These are phyloP conservation scores for Trametes elegans DNA, from an alignment of 768 basidiomycete species.

Conservation along the genomic window DNA sequence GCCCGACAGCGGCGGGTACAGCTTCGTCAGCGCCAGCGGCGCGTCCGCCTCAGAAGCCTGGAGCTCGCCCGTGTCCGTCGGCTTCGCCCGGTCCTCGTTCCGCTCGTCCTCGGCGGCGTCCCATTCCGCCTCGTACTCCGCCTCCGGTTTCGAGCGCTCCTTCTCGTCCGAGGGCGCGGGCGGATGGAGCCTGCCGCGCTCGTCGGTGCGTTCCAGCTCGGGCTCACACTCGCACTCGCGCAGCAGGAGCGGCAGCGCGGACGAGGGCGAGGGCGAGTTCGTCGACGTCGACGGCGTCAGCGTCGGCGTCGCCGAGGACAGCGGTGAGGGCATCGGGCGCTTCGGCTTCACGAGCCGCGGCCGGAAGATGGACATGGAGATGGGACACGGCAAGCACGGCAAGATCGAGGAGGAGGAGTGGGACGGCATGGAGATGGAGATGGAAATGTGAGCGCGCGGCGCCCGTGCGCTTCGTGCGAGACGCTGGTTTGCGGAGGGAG, in stretches of 20 bases:
- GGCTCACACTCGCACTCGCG: conserved; percentile 39
- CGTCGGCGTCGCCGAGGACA: conserved; percentile 29
- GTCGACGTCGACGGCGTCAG: conserved; percentile 25
- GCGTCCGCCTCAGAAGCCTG: conserved; percentile 34
- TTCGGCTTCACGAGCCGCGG: conserved; percentile 30
- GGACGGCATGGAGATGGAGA: conserved; percentile 62
- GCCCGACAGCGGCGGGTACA: conserved; percentile 28
- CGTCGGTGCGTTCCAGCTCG: conserved; percentile 43
- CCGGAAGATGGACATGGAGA: conserved; percentile 26
- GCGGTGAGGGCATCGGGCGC: conserved; percentile 15
- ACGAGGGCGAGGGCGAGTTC: conserved; percentile 34
- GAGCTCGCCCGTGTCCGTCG: conserved; percentile 24
- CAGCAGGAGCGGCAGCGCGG: conserved; percentile 35
- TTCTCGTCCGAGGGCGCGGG: conserved; percentile 29
- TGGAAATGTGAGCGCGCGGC: conserved; percentile 50
- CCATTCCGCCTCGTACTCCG: conserved; percentile 25
- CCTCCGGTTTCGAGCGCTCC: conserved; percentile 9
- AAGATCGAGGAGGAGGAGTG: conserved; percentile 42
- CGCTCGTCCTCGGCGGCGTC: conserved; percentile 20
- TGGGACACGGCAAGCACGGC: conserved; percentile 25
- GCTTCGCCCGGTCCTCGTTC: conserved; percentile 23
- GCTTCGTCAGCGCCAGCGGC: conserved; percentile 25
- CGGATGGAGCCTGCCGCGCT: conserved; percentile 56
- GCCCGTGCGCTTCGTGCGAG: no score
- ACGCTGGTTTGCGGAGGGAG: no score